Evolutionary conservation across 1,284 basidiomycete species (phyloP), one percentile per base, ranked within the genome.

Genomic region (Trichosporon coremiiforme): DNA sequence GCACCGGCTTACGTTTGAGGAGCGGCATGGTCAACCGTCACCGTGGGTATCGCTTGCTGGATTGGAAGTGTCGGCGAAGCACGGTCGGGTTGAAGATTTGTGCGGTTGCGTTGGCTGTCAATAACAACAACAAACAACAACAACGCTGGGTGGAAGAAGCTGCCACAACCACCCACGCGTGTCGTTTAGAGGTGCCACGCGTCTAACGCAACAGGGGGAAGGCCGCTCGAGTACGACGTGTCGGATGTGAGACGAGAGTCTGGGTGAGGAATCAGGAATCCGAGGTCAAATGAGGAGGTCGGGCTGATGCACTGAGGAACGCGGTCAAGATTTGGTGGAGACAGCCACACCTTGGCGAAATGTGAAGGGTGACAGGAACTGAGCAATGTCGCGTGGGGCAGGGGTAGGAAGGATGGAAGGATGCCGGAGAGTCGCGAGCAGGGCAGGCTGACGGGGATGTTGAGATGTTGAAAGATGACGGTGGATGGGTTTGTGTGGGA

Each of bases 1-100:
- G 88, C 77, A 95, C 93, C 85, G 91, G 90, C 85, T 95, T 95
- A 85, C 93, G 90, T 77, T 93, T 90, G 85, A 92, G 92, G 80
- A 92, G 91, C 76, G 93, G 92, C 93, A 95, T 95, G 75, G 69
- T 74, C 55, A 31, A 33, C 55, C 25, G 55, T 57, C 73, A 65
- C 25, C n/a, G 70, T 36, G 22, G 41, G 64, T n/a, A 45, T 36
- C 12, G 35, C 25, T 36, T 12, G n/a, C 38, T 47, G 35, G 41
- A 65, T 47, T 36, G 65, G 45, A 36, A 35, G 38, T 1, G 38
- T 25, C 15, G 62, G 55, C 22, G 31, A 33, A 31, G 45, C 41
- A n/a, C 45, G n/a, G 17, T 68, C 41, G 62, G 31, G 31, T 35
- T 60, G 57, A 60, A 60, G 57, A 60, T 60, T 60, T 60, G 57